Conservation (phyloP, 2,329 filamentous ascomycete genomes). For the Fusarium sp. region DNA sequence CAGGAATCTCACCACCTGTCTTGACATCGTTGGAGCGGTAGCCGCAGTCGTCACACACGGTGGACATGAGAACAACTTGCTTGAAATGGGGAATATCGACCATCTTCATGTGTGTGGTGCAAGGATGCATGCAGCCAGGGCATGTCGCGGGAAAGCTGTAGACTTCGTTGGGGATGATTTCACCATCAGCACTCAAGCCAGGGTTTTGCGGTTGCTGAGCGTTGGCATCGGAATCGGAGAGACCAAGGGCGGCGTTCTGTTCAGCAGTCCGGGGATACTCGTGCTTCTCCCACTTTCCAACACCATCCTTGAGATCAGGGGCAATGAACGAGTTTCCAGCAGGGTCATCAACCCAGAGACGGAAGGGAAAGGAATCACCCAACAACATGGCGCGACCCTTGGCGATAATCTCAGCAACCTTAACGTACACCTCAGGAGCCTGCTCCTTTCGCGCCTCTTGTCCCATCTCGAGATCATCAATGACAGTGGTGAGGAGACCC, state of each 20-base stretch:
- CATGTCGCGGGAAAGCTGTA: slow-evolving; percentile 93
- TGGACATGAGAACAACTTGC: slow-evolving; percentile 95
- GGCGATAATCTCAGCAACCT: slow-evolving; percentile 79
- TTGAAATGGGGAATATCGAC: slow-evolving; percentile 98
- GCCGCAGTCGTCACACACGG: slow-evolving; percentile 89
- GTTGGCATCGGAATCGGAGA: slow-evolving; percentile 70
- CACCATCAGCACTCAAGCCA: slow-evolving; percentile 64
- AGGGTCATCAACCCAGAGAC: slow-evolving; percentile 86
- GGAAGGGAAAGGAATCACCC: slow-evolving; percentile 85
- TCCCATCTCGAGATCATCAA: slow-evolving; percentile 82
- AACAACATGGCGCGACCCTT: slow-evolving; percentile 80
- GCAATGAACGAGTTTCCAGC: slow-evolving; percentile 98
- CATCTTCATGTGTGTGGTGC: slow-evolving; percentile 97
- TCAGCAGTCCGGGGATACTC: slow-evolving; percentile 85
- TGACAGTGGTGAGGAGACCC: slow-evolving; percentile 80
- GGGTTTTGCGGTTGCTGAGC: slow-evolving; percentile 64
- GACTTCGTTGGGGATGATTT: slow-evolving; percentile 92
- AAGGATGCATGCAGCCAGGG: slow-evolving; percentile 86
- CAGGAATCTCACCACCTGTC: slow-evolving; percentile 91
- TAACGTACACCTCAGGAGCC: slow-evolving; percentile 79
- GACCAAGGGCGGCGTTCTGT: slow-evolving; percentile 87
- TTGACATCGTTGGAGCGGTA: slow-evolving; percentile 98
- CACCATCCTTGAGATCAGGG: slow-evolving; percentile 79
- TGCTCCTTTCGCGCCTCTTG: slow-evolving; percentile 84
- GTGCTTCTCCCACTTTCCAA: slow-evolving; percentile 88